These are phyloP conservation scores for Xerocomellus amylosporus DNA, from an alignment of 768 basidiomycete genomes.

Conservation along the genomic window DNA sequence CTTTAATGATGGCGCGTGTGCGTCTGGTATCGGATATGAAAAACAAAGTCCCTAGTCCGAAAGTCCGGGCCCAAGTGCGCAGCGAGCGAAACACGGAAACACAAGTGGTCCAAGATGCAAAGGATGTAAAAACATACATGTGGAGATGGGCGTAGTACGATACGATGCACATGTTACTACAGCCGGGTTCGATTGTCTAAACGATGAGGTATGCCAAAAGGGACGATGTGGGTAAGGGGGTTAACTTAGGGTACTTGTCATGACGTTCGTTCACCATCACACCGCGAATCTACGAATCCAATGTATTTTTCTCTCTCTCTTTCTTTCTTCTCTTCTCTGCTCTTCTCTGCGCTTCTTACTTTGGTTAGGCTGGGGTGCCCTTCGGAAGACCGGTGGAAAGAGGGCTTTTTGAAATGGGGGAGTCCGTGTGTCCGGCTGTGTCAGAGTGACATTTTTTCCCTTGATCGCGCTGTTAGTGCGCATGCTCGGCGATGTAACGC, in stretches of 20 bases:
- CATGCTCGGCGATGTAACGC: slow-evolving; percentile 57
- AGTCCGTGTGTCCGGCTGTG: not conserved
- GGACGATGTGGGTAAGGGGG: not conserved
- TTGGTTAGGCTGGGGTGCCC: not conserved
- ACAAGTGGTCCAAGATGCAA: too few species aligned
- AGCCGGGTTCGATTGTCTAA: not conserved
- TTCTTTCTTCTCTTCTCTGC: not conserved
- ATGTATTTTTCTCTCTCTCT: not conserved
- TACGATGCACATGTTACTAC: not conserved
- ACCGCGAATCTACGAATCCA: not conserved
- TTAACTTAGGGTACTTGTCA: not conserved
- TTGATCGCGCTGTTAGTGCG: slow-evolving; percentile 30
- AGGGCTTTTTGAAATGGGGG: slow-evolving; percentile 9
- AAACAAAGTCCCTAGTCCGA: too few species aligned
- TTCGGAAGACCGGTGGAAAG: not conserved
- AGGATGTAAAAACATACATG: too few species aligned
- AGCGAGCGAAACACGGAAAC: too few species aligned
- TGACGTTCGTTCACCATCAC: slow-evolving; percentile 6
- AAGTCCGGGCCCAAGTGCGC: too few species aligned
- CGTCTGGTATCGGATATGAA: too few species aligned
- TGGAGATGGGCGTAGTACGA: not conserved
- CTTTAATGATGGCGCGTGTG: too few species aligned
- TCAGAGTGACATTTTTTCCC: not conserved
- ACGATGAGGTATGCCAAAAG: not conserved
- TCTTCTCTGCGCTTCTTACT: not conserved